Percentiles rank a stretch among this genome's conserved stretches.
phyloP scores from a whole-genome alignment of 2,329 filamentous ascomycete genomes.

The Dactylellina parvicollis region DNA sequence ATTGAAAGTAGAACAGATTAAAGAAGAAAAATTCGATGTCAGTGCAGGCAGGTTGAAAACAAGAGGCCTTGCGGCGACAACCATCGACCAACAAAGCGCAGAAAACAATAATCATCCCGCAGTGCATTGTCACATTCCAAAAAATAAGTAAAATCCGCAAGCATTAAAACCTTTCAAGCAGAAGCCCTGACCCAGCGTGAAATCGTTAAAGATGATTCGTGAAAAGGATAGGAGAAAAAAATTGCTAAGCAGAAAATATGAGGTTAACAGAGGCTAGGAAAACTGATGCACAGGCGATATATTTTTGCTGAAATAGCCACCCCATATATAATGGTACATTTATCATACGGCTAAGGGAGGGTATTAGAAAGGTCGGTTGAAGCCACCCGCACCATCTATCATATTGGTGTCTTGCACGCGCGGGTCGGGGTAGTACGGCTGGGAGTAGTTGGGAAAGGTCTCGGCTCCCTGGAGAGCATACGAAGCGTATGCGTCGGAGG shows the following conservation, averaged over 20 bases:
- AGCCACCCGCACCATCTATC: neutral
- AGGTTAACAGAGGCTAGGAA: neutral
- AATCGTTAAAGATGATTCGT: slow-evolving; percentile 35
- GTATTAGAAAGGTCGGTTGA: neutral
- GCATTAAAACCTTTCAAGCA: slow-evolving; percentile 7
- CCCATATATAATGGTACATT: slow-evolving; percentile 1
- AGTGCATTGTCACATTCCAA: neutral
- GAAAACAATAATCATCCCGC: neutral
- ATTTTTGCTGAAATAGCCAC: slow-evolving; percentile 16
- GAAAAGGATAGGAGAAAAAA: slow-evolving; percentile 8
- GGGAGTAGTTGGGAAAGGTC: neutral
- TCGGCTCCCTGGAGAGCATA: slow-evolving; percentile 1
- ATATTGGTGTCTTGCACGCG: slow-evolving; percentile 15
- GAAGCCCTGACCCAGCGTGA: slow-evolving; percentile 13
- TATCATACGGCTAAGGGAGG: slow-evolving; percentile 4
- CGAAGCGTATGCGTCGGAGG: slow-evolving; percentile 1
- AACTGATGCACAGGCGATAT: slow-evolving; percentile 1
- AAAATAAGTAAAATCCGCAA: slow-evolving; percentile 2
- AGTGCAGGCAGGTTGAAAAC: neutral
- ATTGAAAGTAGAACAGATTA: slow-evolving; percentile 12
- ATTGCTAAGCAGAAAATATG: neutral
- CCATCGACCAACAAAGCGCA: slow-evolving; percentile 6
- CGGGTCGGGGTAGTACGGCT: neutral
- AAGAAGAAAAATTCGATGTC: neutral
- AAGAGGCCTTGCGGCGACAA: neutral